Percentiles rank a stretch among this genome's conserved stretches.
These are phyloP conservation scores for Aspergillus sp. DNA, from an alignment of 2,329 filamentous ascomycete genomes.

Conservation along the genomic window DNA sequence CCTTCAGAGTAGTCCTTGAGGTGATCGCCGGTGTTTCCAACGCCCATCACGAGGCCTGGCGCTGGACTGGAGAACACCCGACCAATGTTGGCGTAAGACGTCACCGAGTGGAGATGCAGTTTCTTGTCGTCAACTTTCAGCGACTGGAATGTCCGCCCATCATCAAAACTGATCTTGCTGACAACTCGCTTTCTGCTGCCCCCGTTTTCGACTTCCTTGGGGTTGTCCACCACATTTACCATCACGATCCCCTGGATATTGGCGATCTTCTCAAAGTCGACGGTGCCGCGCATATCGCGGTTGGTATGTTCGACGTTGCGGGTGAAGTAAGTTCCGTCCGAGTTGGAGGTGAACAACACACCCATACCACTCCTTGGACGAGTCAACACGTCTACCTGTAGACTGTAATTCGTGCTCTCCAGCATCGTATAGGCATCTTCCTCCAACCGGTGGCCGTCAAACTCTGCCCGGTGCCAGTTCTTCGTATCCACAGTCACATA, in stretches of 20 bases:
- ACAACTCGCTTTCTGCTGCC: conserved; percentile 64
- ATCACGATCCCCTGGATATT: conserved; percentile 90
- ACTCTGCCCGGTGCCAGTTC: conserved; percentile 88
- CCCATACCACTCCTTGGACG: conserved; percentile 68
- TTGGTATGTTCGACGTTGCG: conserved; percentile 92
- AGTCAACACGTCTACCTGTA: conserved; percentile 91
- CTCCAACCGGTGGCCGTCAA: conserved; percentile 81
- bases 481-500: conserved; percentile 82
- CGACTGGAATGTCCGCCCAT: conserved; percentile 78
- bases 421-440: conserved; percentile 86
- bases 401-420: conserved; percentile 96
- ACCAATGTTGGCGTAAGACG: conserved; percentile 75
- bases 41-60: conserved; percentile 88
- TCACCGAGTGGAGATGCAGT: conserved; percentile 90
- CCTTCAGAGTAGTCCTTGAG: conserved; percentile 70
- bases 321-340: conserved; percentile 93
- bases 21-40: conserved; percentile 80
- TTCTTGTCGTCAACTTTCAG: conserved; percentile 65
- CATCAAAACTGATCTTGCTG: conserved; percentile 89
- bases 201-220: conserved; percentile 63
- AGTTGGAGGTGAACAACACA: conserved; percentile 90
- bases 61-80: conserved; percentile 91
- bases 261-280: conserved; percentile 93
- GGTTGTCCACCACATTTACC: conserved; percentile 86
- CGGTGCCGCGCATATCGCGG: conserved; percentile 68